phyloP scores from a whole-genome alignment of 1,284 basidiomycete genomes.

The Ustilago loliicola region DNA sequence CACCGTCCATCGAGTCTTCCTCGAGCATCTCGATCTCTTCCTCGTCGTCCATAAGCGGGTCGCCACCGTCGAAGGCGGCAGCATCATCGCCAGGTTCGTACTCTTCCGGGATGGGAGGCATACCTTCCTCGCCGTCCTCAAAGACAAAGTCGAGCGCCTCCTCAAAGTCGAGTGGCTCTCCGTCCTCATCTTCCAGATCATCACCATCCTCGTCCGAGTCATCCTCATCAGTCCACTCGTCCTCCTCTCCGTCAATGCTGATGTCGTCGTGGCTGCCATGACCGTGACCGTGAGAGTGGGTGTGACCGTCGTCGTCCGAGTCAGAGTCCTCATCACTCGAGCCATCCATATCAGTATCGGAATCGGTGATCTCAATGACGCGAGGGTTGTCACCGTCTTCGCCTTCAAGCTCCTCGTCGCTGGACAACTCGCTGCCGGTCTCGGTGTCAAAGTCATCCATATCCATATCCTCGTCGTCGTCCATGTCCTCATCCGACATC shows the following conservation, averaged over 20 bases:
- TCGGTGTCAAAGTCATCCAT: conserved; percentile 77
- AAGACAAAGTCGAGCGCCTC: conserved; percentile 21
- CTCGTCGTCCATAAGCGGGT: conserved; percentile 33
- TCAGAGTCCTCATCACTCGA: conserved; percentile 43
- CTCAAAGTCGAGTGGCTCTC: conserved; percentile 73
- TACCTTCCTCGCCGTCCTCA: conserved; percentile 37
- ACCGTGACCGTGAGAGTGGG: conserved; percentile 50
- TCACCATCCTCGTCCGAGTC: conserved; percentile 46
- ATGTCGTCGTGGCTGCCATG: conserved; percentile 40
- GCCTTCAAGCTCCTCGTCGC: conserved; percentile 72
- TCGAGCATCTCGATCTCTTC: conserved; percentile 42
- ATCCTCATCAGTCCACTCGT: conserved; percentile 66
- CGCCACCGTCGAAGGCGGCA: background rate
- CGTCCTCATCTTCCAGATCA: conserved; percentile 72
- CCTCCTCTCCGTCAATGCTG: conserved; percentile 72
- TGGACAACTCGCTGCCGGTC: conserved; percentile 56
- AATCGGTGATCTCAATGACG: conserved; percentile 71
- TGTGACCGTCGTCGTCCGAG: conserved; percentile 47
- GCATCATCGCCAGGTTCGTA: background rate
- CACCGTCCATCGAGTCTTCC: conserved; percentile 54
- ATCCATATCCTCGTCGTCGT: conserved; percentile 91
- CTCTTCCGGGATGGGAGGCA: conserved; percentile 8
- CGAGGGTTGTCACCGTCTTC: conserved; percentile 65
- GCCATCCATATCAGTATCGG: conserved; percentile 51
- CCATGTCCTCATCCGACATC: conserved; percentile 86